Evolutionary conservation across 1,284 basidiomycete species (phyloP), one percentile per base, ranked within the genome.

Genomic region (Ustilago esculenta): DNA sequence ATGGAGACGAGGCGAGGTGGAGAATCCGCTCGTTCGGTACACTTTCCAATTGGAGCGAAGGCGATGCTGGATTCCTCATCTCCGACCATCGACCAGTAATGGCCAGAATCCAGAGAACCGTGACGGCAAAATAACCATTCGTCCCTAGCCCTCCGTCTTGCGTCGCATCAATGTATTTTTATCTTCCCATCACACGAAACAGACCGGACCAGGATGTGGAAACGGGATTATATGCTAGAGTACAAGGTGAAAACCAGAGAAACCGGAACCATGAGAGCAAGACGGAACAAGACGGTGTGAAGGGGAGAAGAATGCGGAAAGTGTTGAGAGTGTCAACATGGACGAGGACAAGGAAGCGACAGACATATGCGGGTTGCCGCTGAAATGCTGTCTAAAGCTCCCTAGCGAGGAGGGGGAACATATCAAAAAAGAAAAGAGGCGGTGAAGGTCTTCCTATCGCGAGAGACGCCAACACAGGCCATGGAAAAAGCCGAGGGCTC

Each of bases 81-180:
- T 65, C 59, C 21, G 74, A 76, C 41, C 74, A 76, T 40, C 45
- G 72, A 2, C 64, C 74, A 7, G 56, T 76, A 8, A 60, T 60
- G 40, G 33, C 66, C 3, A 42, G 69, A 8, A 47, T 75, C 20
- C 54, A 73, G 35, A 45, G 54, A 11, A 36, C 17, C 21, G 25
- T 58, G 45, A n/a, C 29, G 6, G 21, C 36, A 29, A 29, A 6
- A 6, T 29, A 29, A 12, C 15, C 17, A 23, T 23, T 20, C 41
- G 6, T 43, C 41, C 41, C 14, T n/a, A n/a, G n/a, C n/a, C n/a
- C n/a, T n/a, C n/a, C n/a, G n/a, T n/a, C n/a, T n/a, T n/a, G n/a
- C 34, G 9, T 20, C 21, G n/a, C 23, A 24, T 4, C 10, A 8
- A 30, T 33, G 37, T 25, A 50, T 24, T 34, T 37, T 35, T 37